Conservation (phyloP, 352 stramenopile genomes). For the Globisporangium apiculatum region DNA sequence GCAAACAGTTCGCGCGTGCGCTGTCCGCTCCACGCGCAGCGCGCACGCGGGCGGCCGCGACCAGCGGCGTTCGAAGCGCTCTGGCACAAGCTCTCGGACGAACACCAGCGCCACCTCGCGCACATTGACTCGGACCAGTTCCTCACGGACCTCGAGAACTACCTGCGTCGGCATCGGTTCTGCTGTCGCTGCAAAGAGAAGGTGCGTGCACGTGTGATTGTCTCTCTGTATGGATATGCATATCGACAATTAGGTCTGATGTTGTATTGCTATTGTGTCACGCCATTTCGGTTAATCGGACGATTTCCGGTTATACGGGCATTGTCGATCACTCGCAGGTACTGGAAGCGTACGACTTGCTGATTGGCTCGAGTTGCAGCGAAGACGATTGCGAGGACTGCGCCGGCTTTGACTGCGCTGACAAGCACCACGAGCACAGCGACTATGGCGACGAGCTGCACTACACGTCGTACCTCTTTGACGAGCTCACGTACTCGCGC, state of each 20-base stretch:
- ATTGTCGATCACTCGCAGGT: conserved; percentile 8
- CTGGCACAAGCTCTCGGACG: conserved; percentile 70
- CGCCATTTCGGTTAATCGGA: no score
- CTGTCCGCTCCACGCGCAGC: conserved; percentile 74
- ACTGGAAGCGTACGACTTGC: conserved; percentile 81
- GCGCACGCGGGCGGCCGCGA: conserved; percentile 56
- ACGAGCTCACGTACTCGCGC: conserved; percentile 78
- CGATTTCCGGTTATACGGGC: no score
- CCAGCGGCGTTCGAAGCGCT: conserved; percentile 69
- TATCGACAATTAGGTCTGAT: no score
- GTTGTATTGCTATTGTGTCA: no score
- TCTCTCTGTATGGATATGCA: neutral
- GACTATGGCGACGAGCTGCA: conserved; percentile 80
- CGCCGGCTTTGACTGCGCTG: conserved; percentile 62
- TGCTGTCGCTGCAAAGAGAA: conserved; percentile 87
- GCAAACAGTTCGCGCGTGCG: conserved; percentile 40
- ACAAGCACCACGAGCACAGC: conserved; percentile 64
- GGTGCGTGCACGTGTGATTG: conserved; percentile 3
- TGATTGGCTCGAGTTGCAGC: conserved; percentile 78
- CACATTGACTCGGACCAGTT: conserved; percentile 87
- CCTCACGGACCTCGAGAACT: conserved; percentile 75
- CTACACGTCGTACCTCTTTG: conserved; percentile 83
- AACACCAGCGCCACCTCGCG: conserved; percentile 74
- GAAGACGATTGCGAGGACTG: conserved; percentile 86
- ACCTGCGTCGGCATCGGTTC: conserved; percentile 80